A percentile compares a stretch with the other conserved stretches of the same genome.
These are phyloP conservation scores for Tylopilus sp. DNA, from an alignment of 1,284 basidiomycete genomes.

Conservation along the genomic window DNA sequence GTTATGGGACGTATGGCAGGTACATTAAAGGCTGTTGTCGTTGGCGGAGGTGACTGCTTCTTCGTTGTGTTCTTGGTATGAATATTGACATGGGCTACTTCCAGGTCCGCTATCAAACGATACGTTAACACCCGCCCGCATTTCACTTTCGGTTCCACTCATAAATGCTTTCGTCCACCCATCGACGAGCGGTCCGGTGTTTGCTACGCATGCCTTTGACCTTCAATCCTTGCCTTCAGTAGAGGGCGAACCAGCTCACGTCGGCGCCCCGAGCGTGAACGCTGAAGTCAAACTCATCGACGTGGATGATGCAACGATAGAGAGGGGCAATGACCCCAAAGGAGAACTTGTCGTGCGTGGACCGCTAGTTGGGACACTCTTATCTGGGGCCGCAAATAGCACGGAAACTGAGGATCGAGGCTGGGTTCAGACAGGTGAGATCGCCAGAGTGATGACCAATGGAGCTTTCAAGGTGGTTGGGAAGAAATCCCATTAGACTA, in stretches of 20 bases:
- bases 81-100: slow-evolving; percentile 15
- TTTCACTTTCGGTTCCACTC: slow-evolving; percentile 68
- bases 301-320: slow-evolving; percentile 59
- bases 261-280: slow-evolving; percentile 71
- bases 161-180: slow-evolving; percentile 60
- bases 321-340: slow-evolving; percentile 54
- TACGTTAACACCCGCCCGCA: slow-evolving; percentile 54
- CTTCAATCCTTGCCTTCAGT: slow-evolving; percentile 58
- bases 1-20: slow-evolving; percentile 56
- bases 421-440: slow-evolving; percentile 50
- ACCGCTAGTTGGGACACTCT: slow-evolving; percentile 52
- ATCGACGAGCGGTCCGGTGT: slow-evolving; percentile 60
- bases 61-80: not conserved
- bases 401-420: slow-evolving; percentile 34
- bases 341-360: slow-evolving; percentile 49
- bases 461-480: slow-evolving; percentile 51
- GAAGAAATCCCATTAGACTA: slow-evolving; percentile 9
- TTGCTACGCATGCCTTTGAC: slow-evolving; percentile 72
- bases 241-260: slow-evolving; percentile 45
- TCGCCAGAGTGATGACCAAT: slow-evolving; percentile 54
- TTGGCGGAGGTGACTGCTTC: slow-evolving; percentile 55
- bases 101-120: slow-evolving; percentile 37
- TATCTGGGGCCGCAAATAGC: slow-evolving; percentile 38
- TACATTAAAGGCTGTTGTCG: slow-evolving; percentile 57
- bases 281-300: slow-evolving; percentile 66